phyloP scores from a whole-genome alignment of 495 filamentous ascomycete genomes.

The Xylaria bambusicola region DNA sequence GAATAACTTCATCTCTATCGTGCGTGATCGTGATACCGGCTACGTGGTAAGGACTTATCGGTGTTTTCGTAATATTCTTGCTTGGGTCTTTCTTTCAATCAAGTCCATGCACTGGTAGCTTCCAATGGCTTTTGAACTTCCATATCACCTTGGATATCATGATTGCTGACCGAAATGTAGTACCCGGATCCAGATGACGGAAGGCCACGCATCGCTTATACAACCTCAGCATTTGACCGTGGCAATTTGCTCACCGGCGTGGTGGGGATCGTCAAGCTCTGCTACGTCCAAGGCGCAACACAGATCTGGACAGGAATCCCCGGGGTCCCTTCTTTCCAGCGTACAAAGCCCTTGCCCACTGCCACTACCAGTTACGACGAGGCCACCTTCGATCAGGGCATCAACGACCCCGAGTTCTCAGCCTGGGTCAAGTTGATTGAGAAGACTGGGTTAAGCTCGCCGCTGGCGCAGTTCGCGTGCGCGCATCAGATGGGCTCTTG shows the following conservation, averaged over 20 bases:
- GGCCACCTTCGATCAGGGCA: slow-evolving; percentile 45
- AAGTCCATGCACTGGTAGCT: no score
- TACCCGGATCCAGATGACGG: slow-evolving; percentile 73
- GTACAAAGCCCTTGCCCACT: slow-evolving; percentile 31
- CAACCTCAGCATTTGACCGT: slow-evolving; percentile 67
- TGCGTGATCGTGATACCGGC: slow-evolving; percentile 10
- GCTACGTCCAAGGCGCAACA: slow-evolving; percentile 71
- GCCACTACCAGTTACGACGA: slow-evolving; percentile 26
- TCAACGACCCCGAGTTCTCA: slow-evolving; percentile 67
- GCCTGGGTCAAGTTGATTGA: slow-evolving; percentile 66
- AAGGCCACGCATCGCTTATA: slow-evolving; percentile 65
- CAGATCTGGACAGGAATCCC: slow-evolving; percentile 69
- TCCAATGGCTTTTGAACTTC: no score
- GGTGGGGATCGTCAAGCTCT: slow-evolving; percentile 69
- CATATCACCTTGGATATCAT: no score
- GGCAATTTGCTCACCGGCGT: slow-evolving; percentile 71
- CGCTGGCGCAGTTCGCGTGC: slow-evolving; percentile 45
- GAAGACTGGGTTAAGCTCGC: slow-evolving; percentile 50
- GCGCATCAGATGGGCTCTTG: slow-evolving; percentile 95
- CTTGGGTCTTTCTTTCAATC: no score
- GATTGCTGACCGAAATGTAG: slow-evolving; percentile 41
- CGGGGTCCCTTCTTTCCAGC: slow-evolving; percentile 67
- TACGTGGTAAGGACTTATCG: not conserved
- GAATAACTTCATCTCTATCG: slow-evolving; percentile 67
- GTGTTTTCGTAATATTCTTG: no score